A percentile compares a stretch with the other conserved stretches of the same genome.
phyloP scores from a whole-genome alignment of 176 grass and related monocot genomes.

The Secale cereale region DNA sequence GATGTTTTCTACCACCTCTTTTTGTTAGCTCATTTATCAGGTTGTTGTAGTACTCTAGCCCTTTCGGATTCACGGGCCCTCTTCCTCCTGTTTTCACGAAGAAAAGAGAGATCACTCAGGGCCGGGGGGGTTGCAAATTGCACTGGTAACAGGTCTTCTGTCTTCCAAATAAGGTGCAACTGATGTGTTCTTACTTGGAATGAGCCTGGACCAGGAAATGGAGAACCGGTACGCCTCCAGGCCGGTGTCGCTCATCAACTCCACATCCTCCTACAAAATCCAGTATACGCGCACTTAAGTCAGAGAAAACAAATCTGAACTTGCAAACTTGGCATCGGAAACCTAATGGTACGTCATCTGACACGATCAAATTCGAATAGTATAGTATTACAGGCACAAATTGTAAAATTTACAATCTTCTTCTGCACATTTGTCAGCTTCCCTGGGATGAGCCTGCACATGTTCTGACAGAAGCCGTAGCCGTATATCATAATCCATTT shows the following conservation, averaged over 20 bases:
- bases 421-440: neutral
- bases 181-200: conserved; percentile 50
- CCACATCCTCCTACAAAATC: conserved; percentile 63
- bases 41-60: conserved; percentile 75
- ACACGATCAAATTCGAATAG: neutral
- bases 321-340: too few species aligned
- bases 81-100: conserved; percentile 47
- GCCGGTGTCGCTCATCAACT: conserved; percentile 59
- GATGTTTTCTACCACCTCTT: conserved; percentile 22
- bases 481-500: neutral
- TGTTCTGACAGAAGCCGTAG: neutral
- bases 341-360: neutral
- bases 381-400: neutral
- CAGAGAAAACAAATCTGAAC: too few species aligned
- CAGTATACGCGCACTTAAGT: too few species aligned
- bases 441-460: neutral
- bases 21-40: conserved; percentile 69
- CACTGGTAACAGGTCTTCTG: neutral
- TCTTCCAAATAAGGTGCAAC: neutral
- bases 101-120: neutral
- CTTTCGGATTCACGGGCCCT: conserved; percentile 67
- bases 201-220: conserved; percentile 86
- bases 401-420: neutral
- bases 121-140: neutral
- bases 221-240: conserved; percentile 87